phyloP scores from a whole-genome alignment of 2,329 filamentous ascomycete species.

The Eutypa lata region DNA sequence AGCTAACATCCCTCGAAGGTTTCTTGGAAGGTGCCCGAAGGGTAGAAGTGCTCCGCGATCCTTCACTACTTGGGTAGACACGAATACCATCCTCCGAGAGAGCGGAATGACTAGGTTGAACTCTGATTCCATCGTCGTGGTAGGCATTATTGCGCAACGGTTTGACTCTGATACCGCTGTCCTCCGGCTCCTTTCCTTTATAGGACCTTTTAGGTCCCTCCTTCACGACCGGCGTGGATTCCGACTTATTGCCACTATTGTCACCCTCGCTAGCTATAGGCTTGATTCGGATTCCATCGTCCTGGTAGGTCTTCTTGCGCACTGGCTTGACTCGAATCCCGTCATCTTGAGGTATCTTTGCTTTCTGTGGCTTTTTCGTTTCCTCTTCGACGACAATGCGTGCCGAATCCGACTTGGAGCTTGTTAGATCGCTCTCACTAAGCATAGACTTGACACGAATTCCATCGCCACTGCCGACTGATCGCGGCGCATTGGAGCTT shows the following conservation, averaged over 20 bases:
- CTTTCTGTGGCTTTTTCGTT: not conserved
- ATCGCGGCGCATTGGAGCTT: conserved; percentile 36
- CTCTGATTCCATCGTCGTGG: conserved; percentile 31
- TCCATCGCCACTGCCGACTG: conserved; percentile 33
- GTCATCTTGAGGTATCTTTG: not conserved
- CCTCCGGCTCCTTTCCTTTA: conserved; percentile 14
- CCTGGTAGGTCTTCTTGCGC: conserved; percentile 1
- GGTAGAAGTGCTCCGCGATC: conserved; percentile 24
- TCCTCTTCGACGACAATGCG: conserved; percentile 8
- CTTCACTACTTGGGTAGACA: conserved; percentile 11
- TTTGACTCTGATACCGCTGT: conserved; percentile 29
- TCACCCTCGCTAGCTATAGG: conserved; percentile 12
- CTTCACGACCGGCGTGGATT: conserved; percentile 15
- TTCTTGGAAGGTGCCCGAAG: conserved; percentile 26
- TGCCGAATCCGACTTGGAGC: conserved; percentile 3
- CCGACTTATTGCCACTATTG: conserved; percentile 7
- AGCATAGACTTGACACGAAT: conserved; percentile 37
- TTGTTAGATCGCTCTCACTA: conserved; percentile 2
- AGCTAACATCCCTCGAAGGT: conserved; percentile 22
- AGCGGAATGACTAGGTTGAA: conserved; percentile 17
- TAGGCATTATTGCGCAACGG: conserved; percentile 23
- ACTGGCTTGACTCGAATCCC: not conserved
- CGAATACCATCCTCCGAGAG: conserved; percentile 6
- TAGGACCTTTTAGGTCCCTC: conserved; percentile 13
- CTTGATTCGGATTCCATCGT: conserved; percentile 40